Base-by-base conservation (phyloP, 805 yeast genomes). In the Saturnispora gosingensis region DNA sequence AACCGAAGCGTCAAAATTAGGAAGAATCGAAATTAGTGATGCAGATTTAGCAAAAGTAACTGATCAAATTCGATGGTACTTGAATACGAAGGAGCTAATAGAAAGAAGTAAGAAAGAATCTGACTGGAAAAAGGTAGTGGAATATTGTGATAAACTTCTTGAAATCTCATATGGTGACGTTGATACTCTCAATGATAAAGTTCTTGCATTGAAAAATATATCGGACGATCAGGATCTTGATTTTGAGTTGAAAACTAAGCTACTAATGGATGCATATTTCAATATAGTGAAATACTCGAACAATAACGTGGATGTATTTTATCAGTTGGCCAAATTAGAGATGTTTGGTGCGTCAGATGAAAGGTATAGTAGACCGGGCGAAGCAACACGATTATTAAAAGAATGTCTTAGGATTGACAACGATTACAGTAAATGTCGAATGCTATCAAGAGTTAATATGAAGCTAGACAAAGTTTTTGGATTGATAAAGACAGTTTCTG, bases 321-420 rank as follows among this genome's bases (percentile, higher is more conserved):
- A 56, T 22, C 52, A 58, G 18, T 46, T 66, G n/a, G 61, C 60
- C 46, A 59, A 64, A 50, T 48, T 68, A 16, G 58, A 59, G 25
- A 48, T 61, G 39, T 66, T 67, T 51, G 69, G 63, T 1, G 43
- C 32, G n/a, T 54, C 56, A 5, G 18, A 42, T 22, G 50, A 40
- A 15, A 42, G 47, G 32, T 53, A 61, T 3, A 45, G 49, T 20
- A 60, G 52, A 16, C 22, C 48, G 20, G 53, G 45, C 34, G 55
- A 43, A 42, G 58, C 13, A 44, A 55, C 18, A 61, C 59, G 46
- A 48, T 54, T 28, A 38, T 65, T 39, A 40, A 67, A 66, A 57
- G 81, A 77, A 56, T 89, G 97, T 63, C 69, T 91, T 46, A 81
- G 85, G 50, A 74, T 80, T 43, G 91, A 91, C 65, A 85, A 88